Base-by-base conservation (phyloP, 805 yeast species). In the Helenozyma rhizophorensis region DNA sequence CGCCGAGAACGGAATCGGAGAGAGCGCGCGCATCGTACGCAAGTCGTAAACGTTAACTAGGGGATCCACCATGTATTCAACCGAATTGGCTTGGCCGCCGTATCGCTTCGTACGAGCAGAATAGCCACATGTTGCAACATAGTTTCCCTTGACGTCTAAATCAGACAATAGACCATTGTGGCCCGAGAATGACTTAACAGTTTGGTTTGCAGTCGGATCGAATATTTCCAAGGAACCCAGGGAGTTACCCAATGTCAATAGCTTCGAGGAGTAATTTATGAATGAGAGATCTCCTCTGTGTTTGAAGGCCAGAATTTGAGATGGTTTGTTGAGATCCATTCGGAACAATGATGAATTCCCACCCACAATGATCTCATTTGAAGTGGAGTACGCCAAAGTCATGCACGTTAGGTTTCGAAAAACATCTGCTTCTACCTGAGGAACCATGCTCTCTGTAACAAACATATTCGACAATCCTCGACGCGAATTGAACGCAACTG, bases 1-100 rank as follows among this genome's bases (percentile, higher is more conserved):
- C 0, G 88, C 81, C 1, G 93, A 88, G 50, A 88, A 87, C 4
- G 96, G 77, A 6, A 90, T 68, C 3, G 97, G 96, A 0, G 94
- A 67, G 34, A 80, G 58, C 2, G 88, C 72, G 32, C 75, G 72
- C 75, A 84, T 66, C 36, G 78, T 73, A 40, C 94, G 71, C 19
- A 86, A 55, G 55, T 93, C 97, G 54, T 77, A 87, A 14, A 87
- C 78, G 44, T 80, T 80, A 14, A 90, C 88, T 40, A 90, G 69
- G 0, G 95, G 90, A 51, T 93, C 97, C 16, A 58, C 65, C 36
- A 65, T 48, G 31, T 45, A 58, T 31, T 58, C 65, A 14, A 26
- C 23, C n/a, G 37, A 16, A 25, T 40, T 40, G 4, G 29, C 30
- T 7, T 43, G 13, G 10, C 32, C 17, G 25, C 45, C 47, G 28